Conservation (phyloP, 768 basidiomycete genomes). For the Hericium rajendrae region DNA sequence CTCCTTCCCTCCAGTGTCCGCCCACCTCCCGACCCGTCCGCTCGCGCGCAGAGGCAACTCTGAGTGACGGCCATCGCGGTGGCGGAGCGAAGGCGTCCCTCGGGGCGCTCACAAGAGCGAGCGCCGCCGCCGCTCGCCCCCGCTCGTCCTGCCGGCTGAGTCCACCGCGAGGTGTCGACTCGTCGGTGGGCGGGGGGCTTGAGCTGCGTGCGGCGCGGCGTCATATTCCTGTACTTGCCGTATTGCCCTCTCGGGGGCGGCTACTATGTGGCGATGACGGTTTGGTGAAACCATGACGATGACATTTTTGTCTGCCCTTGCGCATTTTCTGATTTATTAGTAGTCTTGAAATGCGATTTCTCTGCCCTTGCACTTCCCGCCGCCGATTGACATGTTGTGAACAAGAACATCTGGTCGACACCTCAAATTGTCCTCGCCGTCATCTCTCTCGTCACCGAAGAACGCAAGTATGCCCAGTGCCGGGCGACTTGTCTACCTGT, state of each 20-base stretch:
- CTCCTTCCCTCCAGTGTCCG: conserved; percentile 44
- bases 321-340: neutral
- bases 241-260: conserved; percentile 39
- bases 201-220: conserved; percentile 40
- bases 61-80: conserved; percentile 66
- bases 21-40: conserved; percentile 61
- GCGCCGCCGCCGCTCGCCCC: conserved; percentile 21
- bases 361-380: neutral
- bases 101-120: conserved; percentile 43
- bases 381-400: no score
- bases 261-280: conserved; percentile 78
- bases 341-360: neutral
- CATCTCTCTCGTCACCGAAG: no score
- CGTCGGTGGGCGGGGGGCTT: conserved; percentile 30
- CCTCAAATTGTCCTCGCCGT: no score
- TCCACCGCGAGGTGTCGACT: conserved; percentile 49
- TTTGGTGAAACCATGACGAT: conserved; percentile 76
- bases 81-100: conserved; percentile 67
- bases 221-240: conserved; percentile 81
- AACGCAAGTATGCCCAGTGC: no score
- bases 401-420: no score
- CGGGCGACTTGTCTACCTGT: no score
- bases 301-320: conserved; percentile 30
- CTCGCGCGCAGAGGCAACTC: conserved; percentile 40
- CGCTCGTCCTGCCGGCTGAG: conserved; percentile 34